phyloP scores from a whole-genome alignment of 805 yeast genomes.

The Metschnikowia koreensis region DNA sequence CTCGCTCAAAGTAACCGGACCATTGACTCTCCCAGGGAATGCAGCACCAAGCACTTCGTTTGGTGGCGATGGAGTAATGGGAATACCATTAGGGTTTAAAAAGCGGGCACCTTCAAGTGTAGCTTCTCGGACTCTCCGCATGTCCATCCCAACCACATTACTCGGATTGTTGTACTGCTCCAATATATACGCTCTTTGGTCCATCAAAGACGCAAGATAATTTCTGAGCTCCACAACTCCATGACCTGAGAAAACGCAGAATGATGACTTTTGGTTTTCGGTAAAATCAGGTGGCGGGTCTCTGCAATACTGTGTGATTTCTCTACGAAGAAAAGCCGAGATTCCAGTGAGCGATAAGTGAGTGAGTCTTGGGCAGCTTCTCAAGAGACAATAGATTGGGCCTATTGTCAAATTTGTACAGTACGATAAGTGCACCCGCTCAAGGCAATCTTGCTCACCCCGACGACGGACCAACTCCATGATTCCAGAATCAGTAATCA shows the following conservation, averaged over 20 bases:
- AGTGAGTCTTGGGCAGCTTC: constrained; percentile 80
- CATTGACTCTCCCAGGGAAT: constrained; percentile 4
- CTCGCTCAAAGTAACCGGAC: constrained; percentile 5
- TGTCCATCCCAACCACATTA: background rate
- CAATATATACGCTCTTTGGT: constrained; percentile 18
- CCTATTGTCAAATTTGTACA: constrained; percentile 76
- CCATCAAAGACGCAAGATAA: constrained; percentile 47
- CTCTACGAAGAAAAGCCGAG: constrained; percentile 80
- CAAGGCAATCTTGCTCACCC: constrained; percentile 76
- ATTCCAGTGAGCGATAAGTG: constrained; percentile 93
- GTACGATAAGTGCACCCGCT: constrained; percentile 89
- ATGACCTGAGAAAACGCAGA: constrained; percentile 90
- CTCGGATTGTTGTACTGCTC: constrained; percentile 13
- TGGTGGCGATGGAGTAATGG: constrained; percentile 10
- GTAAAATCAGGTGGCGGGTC: constrained; percentile 92
- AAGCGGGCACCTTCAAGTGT: background rate
- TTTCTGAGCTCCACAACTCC: constrained; percentile 79
- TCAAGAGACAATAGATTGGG: constrained; percentile 73
- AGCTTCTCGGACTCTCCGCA: background rate
- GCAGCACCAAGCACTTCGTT: constrained; percentile 15
- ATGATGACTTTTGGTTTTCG: constrained; percentile 76
- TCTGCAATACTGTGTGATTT: constrained; percentile 82
- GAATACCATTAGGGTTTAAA: constrained; percentile 2
- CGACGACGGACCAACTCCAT: constrained; percentile 63
- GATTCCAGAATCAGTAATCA: constrained; percentile 83